Evolutionary conservation across 1,284 basidiomycete species (phyloP), one percentile per base, ranked within the genome.

Genomic region (Melampsora larici-populina): DNA sequence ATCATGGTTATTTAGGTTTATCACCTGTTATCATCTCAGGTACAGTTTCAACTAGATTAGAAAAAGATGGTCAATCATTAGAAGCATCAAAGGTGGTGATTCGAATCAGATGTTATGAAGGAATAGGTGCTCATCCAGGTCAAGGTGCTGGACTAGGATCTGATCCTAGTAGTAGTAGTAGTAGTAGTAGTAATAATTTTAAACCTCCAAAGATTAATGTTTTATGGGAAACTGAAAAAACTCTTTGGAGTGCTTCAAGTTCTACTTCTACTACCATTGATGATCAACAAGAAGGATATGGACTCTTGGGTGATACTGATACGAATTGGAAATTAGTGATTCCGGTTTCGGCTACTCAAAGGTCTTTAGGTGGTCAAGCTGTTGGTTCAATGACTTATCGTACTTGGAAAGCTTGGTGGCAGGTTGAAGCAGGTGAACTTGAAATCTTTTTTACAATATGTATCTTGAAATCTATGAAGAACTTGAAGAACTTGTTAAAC

Each of bases 1-100:
- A 88, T 86, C 84, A 86, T 77, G 92, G 92, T 82, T 90, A 89
- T 84, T 89, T 93, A 79, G 92, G 90, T 80, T 87, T 93, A 82
- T 91, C 90, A 51, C 89, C 90, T 80, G 86, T 93, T 84, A 88
- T 87, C 81, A 87, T 92, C 80, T 89, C 91, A 84, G 92, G 92
- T 84, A 88, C 89, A 81, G 89, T 93, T 60, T 86, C 88, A 80
- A 91, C 90, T 65, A 87, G 86, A 79, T 85, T 90, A 78, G 91
- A 92, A 81, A 87, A 88, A 51, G 91, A 92, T 83, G 85, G 86
- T 65, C 90, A 89, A 83, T 86, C 86, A 17, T 84, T 92, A 70
- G 87, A 84, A 5, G 89, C 90, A 79, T 89, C 86, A 80, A 87
- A 87, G 64, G 85, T 93, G 81, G 86, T 87, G 74, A 85, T 92